Evolutionary conservation across 2,329 filamentous ascomycete species (phyloP), one percentile per base, ranked within the genome.

Genomic region (Penicillium sp.): DNA sequence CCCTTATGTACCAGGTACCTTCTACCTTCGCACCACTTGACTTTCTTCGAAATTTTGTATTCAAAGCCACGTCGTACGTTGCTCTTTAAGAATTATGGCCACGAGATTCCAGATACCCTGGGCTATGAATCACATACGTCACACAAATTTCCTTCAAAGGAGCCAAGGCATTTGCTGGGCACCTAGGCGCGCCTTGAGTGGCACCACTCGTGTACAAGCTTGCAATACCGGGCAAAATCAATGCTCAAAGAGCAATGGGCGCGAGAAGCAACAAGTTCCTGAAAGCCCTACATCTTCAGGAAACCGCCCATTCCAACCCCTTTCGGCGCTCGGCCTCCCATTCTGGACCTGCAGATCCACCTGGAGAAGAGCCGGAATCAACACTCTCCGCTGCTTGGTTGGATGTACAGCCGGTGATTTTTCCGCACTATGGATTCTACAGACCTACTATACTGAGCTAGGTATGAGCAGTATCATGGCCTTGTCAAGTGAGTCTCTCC

Each of bases 401-500:
- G 81, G 82, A 7, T 84, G 82, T 59, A 83, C 81, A 0, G 39
- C 71, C 0, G 81, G 81, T n/a, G 81, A 84, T 62, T 84, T 84
- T 56, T 76, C 79, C 1, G 74, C 79, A 0, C 76, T 84, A 72
- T 84, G 81, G 81, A 73, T 76, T 30, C 71, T 84, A 0, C 81
- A 84, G 54, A 68, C 77, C 0, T 76, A 74, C 39, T 75, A 74
- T 47, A 73, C 79, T 0, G 76, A 75, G 2, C 63, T 81, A 4
- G 77, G 78, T 0, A 76, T 81, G 67, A 71, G 72, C 0, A 57
- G 70, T 1, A 79, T 81, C 11, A 84, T 84, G 81, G 76, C 69
- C 0, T 68, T 79, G 10, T 80, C 81, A 1, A 83, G 79, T 81
- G 67, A 44, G 65, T 66, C 19, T 9, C 13, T n/a, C n/a, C 13